These are phyloP conservation scores for Leccinum subgranulosum DNA, from an alignment of 768 basidiomycete genomes.

Conservation along the genomic window DNA sequence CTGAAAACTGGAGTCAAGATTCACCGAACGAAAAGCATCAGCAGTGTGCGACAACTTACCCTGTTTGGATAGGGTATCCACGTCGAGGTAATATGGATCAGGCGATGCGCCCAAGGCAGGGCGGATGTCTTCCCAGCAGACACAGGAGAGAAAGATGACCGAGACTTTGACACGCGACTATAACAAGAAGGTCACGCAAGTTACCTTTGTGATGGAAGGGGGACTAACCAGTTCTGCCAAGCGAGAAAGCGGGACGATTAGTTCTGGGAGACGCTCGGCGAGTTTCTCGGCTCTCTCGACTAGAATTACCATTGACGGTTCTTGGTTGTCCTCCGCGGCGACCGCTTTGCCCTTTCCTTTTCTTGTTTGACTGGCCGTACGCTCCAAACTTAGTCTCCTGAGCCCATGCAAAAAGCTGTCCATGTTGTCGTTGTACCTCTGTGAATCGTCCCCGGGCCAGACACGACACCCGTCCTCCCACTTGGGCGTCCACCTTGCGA, in stretches of 20 bases:
- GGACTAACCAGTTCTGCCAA: slow-evolving; percentile 64
- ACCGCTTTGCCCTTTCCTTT: slow-evolving; percentile 34
- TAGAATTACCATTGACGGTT: slow-evolving; percentile 50
- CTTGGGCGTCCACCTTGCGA: slow-evolving; percentile 51
- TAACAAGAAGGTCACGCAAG: slow-evolving; percentile 21
- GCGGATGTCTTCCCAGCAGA: slow-evolving; percentile 70
- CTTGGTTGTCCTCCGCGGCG: slow-evolving; percentile 7
- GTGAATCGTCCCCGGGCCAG: slow-evolving; percentile 44
- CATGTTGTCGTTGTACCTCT: slow-evolving; percentile 60
- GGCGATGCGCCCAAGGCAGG: slow-evolving; percentile 66
- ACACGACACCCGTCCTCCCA: slow-evolving; percentile 64
- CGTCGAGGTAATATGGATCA: slow-evolving; percentile 67
- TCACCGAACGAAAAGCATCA: background rate
- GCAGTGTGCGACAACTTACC: slow-evolving; percentile 35
- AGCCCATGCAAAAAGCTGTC: slow-evolving; percentile 73
- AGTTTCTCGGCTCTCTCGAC: slow-evolving; percentile 69
- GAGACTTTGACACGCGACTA: slow-evolving; percentile 60
- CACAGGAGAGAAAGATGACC: slow-evolving; percentile 60
- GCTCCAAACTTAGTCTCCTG: slow-evolving; percentile 32
- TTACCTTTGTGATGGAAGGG: background rate
- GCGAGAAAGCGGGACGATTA: slow-evolving; percentile 68
- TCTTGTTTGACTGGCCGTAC: slow-evolving; percentile 16
- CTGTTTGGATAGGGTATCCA: slow-evolving; percentile 53
- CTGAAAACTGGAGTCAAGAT: slow-evolving; percentile 16
- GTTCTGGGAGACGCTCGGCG: slow-evolving; percentile 56